Conservation (phyloP, 2,329 filamentous ascomycete species). For the Reticulascus tulasneorum region DNA sequence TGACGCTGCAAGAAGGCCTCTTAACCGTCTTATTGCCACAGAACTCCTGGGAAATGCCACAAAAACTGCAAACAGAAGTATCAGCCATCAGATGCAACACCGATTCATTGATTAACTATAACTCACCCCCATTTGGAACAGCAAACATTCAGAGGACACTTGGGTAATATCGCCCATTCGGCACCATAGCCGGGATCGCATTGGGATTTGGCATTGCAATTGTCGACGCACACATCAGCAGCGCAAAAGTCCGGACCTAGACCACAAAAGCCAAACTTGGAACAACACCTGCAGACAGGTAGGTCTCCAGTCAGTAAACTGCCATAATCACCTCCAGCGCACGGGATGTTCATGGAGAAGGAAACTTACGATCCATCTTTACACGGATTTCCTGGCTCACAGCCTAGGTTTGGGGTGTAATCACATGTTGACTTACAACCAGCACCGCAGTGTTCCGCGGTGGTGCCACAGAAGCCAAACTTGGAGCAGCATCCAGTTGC, state of each 20-base stretch:
- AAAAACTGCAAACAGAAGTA: too few relatives aligned
- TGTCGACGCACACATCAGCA: too few relatives aligned
- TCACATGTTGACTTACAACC: background rate
- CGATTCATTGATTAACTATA: too few relatives aligned
- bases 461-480: background rate
- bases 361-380: too few relatives aligned
- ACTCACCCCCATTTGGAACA: slow-evolving; percentile 28
- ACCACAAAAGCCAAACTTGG: background rate
- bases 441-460: background rate
- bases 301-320: too few relatives aligned
- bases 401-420: too few relatives aligned
- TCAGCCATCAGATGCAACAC: too few relatives aligned
- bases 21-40: slow-evolving; percentile 9
- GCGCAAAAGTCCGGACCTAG: background rate
- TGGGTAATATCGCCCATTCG: slow-evolving; percentile 10
- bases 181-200: slow-evolving; percentile 30
- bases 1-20: slow-evolving; percentile 19
- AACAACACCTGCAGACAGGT: too few relatives aligned
- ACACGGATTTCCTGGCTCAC: too few relatives aligned
- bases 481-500: background rate
- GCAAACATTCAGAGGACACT: slow-evolving; percentile 32
- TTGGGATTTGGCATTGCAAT: slow-evolving; percentile 20
- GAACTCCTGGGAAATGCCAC: slow-evolving; percentile 15
- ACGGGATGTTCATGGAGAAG: too few relatives aligned
- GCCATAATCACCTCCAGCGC: too few relatives aligned